Percentiles rank a stretch among this genome's conserved stretches.
Conservation (phyloP, 352 stramenopile species). For the Globisporangium radiosum region DNA sequence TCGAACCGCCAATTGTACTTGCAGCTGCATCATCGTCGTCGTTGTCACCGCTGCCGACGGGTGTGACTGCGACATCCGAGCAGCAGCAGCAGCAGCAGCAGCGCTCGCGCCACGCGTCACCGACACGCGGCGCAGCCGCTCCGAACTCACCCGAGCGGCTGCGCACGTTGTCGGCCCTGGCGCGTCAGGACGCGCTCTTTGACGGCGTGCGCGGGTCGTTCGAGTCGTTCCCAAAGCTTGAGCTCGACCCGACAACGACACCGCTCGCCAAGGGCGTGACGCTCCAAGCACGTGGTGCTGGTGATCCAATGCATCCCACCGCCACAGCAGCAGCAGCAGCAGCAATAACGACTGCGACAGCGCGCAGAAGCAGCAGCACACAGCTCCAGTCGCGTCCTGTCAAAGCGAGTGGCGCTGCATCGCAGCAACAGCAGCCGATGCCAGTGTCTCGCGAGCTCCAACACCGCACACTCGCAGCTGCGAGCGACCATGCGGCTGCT, state of each 20-base stretch:
- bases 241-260: constrained; percentile 34
- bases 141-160: no score
- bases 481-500: not conserved
- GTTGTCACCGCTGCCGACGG: no score
- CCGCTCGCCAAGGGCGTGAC: constrained; percentile 40
- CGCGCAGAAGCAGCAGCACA: no score
- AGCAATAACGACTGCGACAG: not conserved
- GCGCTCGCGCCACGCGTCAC: no score
- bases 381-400: no score
- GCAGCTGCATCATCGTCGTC: no score
- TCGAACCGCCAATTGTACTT: no score
- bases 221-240: constrained; percentile 29
- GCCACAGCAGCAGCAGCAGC: not conserved
- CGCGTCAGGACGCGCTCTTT: constrained; percentile 21
- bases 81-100: no score
- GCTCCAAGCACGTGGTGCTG: constrained; percentile 6
- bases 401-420: not conserved
- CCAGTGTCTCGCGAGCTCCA: no score
- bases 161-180: no score
- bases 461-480: not conserved
- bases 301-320: not conserved
- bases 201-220: constrained; percentile 30
- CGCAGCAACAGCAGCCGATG: constrained; percentile 1
- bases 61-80: no score
- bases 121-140: no score